Conservation (phyloP, 305 asterid genomes). For the Caryopteris hybrid region DNA sequence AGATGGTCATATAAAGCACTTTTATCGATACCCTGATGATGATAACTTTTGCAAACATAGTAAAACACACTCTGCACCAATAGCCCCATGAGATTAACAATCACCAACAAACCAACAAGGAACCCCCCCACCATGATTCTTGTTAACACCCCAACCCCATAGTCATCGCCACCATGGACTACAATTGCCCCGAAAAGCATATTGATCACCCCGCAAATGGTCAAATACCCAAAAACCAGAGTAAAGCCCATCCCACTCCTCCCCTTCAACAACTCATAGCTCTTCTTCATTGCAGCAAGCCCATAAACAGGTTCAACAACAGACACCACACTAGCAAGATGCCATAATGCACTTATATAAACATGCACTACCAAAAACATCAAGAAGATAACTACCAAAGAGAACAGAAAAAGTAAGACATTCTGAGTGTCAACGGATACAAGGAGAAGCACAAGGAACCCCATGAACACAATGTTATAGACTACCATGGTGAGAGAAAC, state of each 20-base stretch:
- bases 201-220: constrained; percentile 61
- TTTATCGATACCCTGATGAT: constrained; percentile 83
- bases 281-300: constrained; percentile 82
- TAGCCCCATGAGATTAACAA: constrained; percentile 76
- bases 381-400: constrained; percentile 49
- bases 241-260: constrained; percentile 47
- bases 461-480: constrained; percentile 54
- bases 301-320: constrained; percentile 89
- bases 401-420: constrained; percentile 45
- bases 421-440: constrained; percentile 63
- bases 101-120: constrained; percentile 78
- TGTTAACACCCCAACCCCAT: constrained; percentile 54
- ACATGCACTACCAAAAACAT: constrained; percentile 73
- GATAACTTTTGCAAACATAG: constrained; percentile 91
- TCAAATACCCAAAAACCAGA: constrained; percentile 63
- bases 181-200: constrained; percentile 66
- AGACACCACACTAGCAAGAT: constrained; percentile 81
- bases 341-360: constrained; percentile 83
- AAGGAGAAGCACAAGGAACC: constrained; percentile 55
- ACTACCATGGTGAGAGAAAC: constrained; percentile 60
- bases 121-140: constrained; percentile 83
- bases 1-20: constrained; percentile 78
- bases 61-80: constrained; percentile 92
- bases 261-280: constrained; percentile 82
- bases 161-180: constrained; percentile 68